These are phyloP conservation scores for Talaromyces trachyspermus DNA, from an alignment of 495 filamentous ascomycete species.

Conservation along the genomic window DNA sequence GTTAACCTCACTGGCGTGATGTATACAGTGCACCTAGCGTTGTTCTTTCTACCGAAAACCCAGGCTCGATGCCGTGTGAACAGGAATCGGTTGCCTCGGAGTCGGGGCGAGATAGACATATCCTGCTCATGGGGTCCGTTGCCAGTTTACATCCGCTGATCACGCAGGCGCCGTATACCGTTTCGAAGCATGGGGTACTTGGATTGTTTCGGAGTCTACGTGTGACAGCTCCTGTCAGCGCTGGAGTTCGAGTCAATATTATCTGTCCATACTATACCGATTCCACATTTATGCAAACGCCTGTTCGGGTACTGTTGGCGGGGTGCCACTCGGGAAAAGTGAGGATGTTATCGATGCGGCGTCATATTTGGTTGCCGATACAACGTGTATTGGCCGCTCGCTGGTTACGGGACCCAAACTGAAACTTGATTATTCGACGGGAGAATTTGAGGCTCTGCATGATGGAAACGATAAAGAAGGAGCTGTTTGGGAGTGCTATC, in stretches of 20 bases:
- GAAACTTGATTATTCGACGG: constrained; percentile 15
- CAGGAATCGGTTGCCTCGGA: constrained; percentile 10
- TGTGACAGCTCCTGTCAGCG: constrained; percentile 26
- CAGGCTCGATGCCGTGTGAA: constrained; percentile 14
- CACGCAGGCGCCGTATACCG: constrained; percentile 41
- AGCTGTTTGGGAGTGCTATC: constrained; percentile 51
- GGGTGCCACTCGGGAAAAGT: constrained; percentile 41
- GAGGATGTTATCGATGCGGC: constrained; percentile 51
- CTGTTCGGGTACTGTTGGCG: constrained; percentile 41
- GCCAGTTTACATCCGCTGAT: constrained; percentile 18
- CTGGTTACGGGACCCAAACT: constrained; percentile 50
- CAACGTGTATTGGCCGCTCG: constrained; percentile 40
- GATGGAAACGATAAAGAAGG: constrained; percentile 21
- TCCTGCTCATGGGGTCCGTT: constrained; percentile 18
- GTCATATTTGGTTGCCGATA: constrained; percentile 39
- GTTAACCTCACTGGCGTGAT: constrained; percentile 58
- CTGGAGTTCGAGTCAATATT: constrained; percentile 52
- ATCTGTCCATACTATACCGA: constrained; percentile 61
- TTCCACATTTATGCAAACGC: constrained; percentile 44
- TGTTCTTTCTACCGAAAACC: constrained; percentile 18
- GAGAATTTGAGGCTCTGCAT: constrained; percentile 1
- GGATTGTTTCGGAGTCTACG: constrained; percentile 55
- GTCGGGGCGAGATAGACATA: constrained; percentile 17
- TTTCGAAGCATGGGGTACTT: constrained; percentile 57
- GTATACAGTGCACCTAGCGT: constrained; percentile 54